These are phyloP conservation scores for Helicostylum pulchrum DNA, from an alignment of 192 early-diverging fungal genomes.

Conservation along the genomic window DNA sequence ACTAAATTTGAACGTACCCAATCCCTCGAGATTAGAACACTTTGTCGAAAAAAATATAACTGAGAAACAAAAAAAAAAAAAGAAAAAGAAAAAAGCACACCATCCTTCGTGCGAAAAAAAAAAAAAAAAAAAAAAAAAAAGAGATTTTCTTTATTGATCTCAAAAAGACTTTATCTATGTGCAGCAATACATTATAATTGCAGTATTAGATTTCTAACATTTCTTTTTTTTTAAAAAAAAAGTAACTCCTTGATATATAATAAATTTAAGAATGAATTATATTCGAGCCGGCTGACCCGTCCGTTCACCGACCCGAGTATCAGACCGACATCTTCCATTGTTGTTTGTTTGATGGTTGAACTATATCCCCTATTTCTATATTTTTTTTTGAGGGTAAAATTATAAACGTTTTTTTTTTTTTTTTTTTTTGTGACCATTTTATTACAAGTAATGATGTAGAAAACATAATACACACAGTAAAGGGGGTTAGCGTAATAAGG, in stretches of 20 bases:
- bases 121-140: constrained; percentile 3
- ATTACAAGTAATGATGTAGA: not conserved
- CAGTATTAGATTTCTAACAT: not conserved
- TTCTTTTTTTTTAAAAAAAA: constrained; percentile 8
- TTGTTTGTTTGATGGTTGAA: constrained; percentile 1
- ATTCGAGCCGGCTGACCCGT: constrained; percentile 2
- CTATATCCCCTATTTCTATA: not conserved
- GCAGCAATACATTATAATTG: constrained; percentile 10
- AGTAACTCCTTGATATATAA: not conserved
- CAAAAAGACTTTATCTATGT: constrained; percentile 8
- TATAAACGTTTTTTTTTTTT: not conserved
- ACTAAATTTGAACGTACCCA: not conserved
- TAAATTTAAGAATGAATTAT: constrained; percentile 1
- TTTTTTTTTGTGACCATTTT: not conserved
- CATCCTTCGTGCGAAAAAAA: not conserved
- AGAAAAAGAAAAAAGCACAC: no score
- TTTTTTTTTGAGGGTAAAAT: constrained; percentile 6
- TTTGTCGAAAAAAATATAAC: no score
- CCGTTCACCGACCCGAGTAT: constrained; percentile 12
- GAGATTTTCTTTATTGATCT: not conserved
- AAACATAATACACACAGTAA: constrained; percentile 3
- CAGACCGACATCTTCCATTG: not conserved
- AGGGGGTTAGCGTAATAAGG: not conserved
- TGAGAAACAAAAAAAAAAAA: no score
- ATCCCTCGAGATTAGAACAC: no score